Percentiles rank a stretch among this genome's conserved stretches.
phyloP scores from a whole-genome alignment of 1,284 basidiomycete genomes.

The Golubevia sp. region DNA sequence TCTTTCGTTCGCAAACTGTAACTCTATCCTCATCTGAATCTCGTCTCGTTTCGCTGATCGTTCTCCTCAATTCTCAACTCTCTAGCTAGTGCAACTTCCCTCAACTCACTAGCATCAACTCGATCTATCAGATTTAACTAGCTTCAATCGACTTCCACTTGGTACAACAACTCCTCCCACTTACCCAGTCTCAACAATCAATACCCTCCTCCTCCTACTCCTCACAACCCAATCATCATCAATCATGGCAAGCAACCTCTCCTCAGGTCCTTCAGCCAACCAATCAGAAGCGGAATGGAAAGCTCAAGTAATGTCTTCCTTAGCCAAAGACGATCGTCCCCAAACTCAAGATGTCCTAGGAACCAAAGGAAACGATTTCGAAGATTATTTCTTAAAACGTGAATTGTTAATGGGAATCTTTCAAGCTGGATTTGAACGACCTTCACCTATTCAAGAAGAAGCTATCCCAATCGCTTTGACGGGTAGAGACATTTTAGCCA shows the following conservation, averaged over 20 bases:
- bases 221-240: slow-evolving; percentile 4
- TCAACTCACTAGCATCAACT: too few species aligned
- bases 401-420: slow-evolving; percentile 62
- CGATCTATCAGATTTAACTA: too few species aligned
- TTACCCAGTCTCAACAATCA: neutral
- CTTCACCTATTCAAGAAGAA: slow-evolving; percentile 98
- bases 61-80: too few species aligned
- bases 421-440: slow-evolving; percentile 76
- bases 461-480: slow-evolving; percentile 68
- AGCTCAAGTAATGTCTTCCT: slow-evolving; percentile 27
- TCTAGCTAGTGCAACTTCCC: too few species aligned
- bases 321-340: slow-evolving; percentile 50
- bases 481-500: slow-evolving; percentile 74
- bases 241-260: slow-evolving; percentile 11
- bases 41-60: too few species aligned
- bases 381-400: slow-evolving; percentile 60
- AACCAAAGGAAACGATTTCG: slow-evolving; percentile 61
- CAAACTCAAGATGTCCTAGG: slow-evolving; percentile 60
- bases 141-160: neutral
- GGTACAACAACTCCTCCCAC: neutral
- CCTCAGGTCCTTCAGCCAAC: slow-evolving; percentile 27
- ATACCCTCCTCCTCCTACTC: slow-evolving; percentile 1
- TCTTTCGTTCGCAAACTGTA: too few species aligned
- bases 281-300: slow-evolving; percentile 42
- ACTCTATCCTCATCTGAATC: too few species aligned